A percentile compares a stretch with the other conserved stretches of the same genome.
Conservation (phyloP, 164 flowering plant species). For the Magnolia kwangsiensis region DNA sequence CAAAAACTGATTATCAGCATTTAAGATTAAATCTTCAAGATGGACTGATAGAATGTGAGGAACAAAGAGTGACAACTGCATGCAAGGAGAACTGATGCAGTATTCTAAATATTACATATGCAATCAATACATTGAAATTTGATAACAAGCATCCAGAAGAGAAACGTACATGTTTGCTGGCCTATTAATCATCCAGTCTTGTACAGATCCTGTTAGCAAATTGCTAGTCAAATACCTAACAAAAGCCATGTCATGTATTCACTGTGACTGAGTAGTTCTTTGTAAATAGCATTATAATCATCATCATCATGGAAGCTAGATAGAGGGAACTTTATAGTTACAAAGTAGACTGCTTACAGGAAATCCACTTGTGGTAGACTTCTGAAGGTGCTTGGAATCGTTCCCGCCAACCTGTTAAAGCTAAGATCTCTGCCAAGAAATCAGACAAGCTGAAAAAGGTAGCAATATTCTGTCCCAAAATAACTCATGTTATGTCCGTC, state of each 20-base stretch:
- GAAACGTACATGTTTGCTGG: conserved; percentile 49
- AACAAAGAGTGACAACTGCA: too few relatives aligned
- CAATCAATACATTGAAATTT: not conserved
- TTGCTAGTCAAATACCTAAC: conserved; percentile 51
- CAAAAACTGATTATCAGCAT: too few relatives aligned
- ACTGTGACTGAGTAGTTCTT: too few relatives aligned
- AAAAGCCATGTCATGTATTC: not conserved
- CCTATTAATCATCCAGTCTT: conserved; percentile 33
- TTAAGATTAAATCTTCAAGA: too few relatives aligned
- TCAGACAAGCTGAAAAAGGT: too few relatives aligned
- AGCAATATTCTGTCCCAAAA: too few relatives aligned
- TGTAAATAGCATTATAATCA: too few relatives aligned
- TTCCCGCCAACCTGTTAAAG: conserved; percentile 22
- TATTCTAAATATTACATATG: not conserved
- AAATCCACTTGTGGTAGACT: not conserved
- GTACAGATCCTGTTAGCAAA: conserved; percentile 48
- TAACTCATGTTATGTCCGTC: too few relatives aligned
- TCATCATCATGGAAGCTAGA: not conserved
- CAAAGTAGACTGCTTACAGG: conserved; percentile 9
- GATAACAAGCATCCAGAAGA: not conserved
- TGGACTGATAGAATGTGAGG: too few relatives aligned
- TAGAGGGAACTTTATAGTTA: not conserved
- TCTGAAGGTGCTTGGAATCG: conserved; percentile 12
- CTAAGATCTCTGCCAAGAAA: conserved; percentile 21
- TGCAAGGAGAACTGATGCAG: too few relatives aligned